A percentile compares a stretch with the other conserved stretches of the same genome.
Conservation (phyloP, 768 basidiomycete genomes). For the Termitomyces bulborhizus region DNA sequence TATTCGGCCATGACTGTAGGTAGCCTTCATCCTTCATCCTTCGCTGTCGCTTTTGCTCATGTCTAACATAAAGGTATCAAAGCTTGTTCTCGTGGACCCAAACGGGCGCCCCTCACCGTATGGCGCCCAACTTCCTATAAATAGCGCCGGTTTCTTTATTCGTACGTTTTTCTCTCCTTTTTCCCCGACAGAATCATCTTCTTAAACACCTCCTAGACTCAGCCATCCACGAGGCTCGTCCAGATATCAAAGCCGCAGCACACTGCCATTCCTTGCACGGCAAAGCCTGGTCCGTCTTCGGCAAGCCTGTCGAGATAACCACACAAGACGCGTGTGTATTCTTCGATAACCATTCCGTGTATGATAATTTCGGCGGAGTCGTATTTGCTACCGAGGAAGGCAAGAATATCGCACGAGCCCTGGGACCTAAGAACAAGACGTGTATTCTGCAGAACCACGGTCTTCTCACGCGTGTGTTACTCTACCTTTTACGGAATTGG, state of each 20-base stretch:
- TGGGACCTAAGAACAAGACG: conserved; percentile 34
- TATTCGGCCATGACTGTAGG: conserved; percentile 21
- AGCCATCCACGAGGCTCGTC: conserved; percentile 39
- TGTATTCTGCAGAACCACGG: conserved; percentile 40
- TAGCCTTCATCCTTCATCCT: too few relatives aligned
- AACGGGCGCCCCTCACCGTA: conserved; percentile 19
- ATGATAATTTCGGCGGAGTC: conserved; percentile 41
- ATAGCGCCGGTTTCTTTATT: conserved; percentile 21
- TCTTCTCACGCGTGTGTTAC: conserved; percentile 21
- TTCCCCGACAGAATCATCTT: background rate
- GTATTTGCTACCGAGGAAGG: conserved; percentile 41
- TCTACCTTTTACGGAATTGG: background rate
- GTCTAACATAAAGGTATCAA: conserved; percentile 15
- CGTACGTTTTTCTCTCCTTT: conserved; percentile 5
- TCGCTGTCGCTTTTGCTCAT: background rate
- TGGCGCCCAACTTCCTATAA: conserved; percentile 24
- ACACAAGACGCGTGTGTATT: conserved; percentile 41
- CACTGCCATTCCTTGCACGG: conserved; percentile 45
- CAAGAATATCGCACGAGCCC: conserved; percentile 33
- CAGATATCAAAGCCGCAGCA: conserved; percentile 40
- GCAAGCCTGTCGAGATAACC: conserved; percentile 33
- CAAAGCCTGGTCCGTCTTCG: conserved; percentile 43
- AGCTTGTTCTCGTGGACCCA: conserved; percentile 22
- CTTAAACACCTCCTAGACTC: conserved; percentile 19
- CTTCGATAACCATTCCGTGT: conserved; percentile 36